Conservation (phyloP, 768 basidiomycete genomes). For the Lentinus tigrinus region DNA sequence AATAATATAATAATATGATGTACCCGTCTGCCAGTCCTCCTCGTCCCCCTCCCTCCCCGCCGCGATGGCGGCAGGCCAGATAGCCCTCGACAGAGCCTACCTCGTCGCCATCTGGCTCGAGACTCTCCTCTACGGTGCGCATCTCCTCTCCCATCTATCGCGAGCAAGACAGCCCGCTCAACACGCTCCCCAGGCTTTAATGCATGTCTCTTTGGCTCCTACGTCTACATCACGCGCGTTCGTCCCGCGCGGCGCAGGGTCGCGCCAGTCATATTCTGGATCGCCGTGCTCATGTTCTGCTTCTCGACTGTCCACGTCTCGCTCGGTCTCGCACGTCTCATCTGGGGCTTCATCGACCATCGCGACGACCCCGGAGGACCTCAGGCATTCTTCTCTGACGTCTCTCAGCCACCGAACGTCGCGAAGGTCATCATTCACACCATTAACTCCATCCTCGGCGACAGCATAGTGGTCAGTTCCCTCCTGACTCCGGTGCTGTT, state of each 20-base stretch:
- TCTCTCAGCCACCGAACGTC: conserved; percentile 34
- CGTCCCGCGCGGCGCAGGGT: background rate
- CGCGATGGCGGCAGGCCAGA: conserved; percentile 16
- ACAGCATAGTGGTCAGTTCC: conserved; percentile 30
- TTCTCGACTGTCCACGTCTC: conserved; percentile 36
- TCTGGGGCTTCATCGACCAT: conserved; percentile 33
- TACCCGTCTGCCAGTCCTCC: background rate
- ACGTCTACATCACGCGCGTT: background rate
- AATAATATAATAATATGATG: too few species aligned
- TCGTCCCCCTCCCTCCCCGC: background rate
- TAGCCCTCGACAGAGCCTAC: conserved; percentile 32
- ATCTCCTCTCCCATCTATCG: background rate
- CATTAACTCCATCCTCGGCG: conserved; percentile 31
- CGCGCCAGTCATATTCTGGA: background rate
- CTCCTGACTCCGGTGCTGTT: background rate
- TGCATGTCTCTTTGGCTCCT: background rate
- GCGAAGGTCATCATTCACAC: conserved; percentile 35
- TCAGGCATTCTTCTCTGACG: conserved; percentile 32
- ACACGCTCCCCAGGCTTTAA: background rate
- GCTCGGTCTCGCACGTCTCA: conserved; percentile 34
- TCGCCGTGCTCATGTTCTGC: conserved; percentile 30
- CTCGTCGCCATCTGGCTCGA: conserved; percentile 34
- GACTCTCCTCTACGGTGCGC: conserved; percentile 29
- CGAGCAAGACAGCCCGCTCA: background rate
- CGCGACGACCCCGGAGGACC: conserved; percentile 30